phyloP scores from a whole-genome alignment of 495 filamentous ascomycete species.

The Aspergillus diversus region DNA sequence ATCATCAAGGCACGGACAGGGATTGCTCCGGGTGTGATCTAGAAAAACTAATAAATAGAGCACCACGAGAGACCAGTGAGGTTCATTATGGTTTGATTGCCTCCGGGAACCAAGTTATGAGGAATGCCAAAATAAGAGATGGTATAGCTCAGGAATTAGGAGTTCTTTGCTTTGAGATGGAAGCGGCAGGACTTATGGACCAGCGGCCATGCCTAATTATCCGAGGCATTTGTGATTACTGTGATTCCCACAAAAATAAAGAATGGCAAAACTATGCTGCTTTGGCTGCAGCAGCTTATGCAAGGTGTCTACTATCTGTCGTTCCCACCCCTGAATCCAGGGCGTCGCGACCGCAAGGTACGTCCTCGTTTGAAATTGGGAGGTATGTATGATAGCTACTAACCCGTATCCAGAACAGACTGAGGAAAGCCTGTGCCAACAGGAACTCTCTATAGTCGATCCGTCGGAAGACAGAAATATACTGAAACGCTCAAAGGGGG shows the following conservation, averaged over 20 bases:
- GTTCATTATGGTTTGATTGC: conserved; percentile 1
- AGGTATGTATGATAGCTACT: no score
- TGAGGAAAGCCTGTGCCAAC: no score
- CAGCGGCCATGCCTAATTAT: conserved; percentile 4
- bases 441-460: neutral
- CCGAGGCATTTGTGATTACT: conserved; percentile 16
- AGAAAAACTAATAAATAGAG: no score
- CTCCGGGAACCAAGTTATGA: conserved; percentile 8
- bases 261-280: conserved; percentile 9
- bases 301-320: neutral
- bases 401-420: no score
- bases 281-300: conserved; percentile 5
- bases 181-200: conserved; percentile 6
- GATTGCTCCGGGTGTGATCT: no score
- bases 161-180: conserved; percentile 8
- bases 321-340: no score
- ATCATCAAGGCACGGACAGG: no score
- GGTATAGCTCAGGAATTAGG: neutral
- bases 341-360: no score
- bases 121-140: neutral
- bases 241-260: conserved; percentile 20
- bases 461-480: neutral
- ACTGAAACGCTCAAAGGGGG: neutral
- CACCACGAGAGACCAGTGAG: neutral
- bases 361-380: no score